These are phyloP conservation scores for Sungouiella blattae DNA, from an alignment of 805 yeast genomes.

Conservation along the genomic window DNA sequence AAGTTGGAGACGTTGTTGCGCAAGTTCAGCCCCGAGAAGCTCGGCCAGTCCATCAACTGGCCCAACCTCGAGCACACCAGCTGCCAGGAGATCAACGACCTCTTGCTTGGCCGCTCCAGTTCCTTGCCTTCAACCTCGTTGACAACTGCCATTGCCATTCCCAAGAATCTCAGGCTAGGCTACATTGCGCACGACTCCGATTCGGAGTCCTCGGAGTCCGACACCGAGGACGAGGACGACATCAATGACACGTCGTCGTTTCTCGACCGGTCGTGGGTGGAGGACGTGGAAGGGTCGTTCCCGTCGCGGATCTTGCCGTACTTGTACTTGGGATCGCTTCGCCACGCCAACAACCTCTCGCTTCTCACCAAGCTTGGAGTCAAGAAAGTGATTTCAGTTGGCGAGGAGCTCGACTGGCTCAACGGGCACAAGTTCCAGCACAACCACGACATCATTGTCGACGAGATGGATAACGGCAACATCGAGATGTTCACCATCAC, in stretches of 20 bases:
- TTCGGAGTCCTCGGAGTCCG: constrained; percentile 13
- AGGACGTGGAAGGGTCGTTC: constrained; percentile 57
- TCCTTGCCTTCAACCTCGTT: background rate
- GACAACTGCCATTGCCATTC: constrained; percentile 5
- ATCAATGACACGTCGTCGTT: constrained; percentile 1
- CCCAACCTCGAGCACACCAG: constrained; percentile 26
- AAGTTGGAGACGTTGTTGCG: constrained; percentile 63
- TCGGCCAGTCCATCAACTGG: constrained; percentile 23
- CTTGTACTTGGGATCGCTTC: constrained; percentile 77
- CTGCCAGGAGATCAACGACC: constrained; percentile 30
- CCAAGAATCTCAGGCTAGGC: constrained; percentile 21
- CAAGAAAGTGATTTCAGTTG: constrained; percentile 76
- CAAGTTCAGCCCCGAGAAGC: constrained; percentile 51
- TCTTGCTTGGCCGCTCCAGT: constrained; percentile 21
- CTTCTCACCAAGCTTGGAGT: constrained; percentile 66
- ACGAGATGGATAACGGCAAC: constrained; percentile 25
- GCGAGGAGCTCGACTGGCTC: constrained; percentile 73
- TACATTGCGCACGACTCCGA: constrained; percentile 25
- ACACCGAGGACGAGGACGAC: constrained; percentile 13
- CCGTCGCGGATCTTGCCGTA: constrained; percentile 85
- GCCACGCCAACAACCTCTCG: constrained; percentile 72
- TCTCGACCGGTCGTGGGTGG: constrained; percentile 29
- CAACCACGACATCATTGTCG: constrained; percentile 20
- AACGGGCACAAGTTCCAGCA: constrained; percentile 26
- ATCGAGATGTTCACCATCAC: constrained; percentile 28